Percentiles rank a stretch among this genome's conserved stretches.
Evolutionary conservation across 2,329 filamentous ascomycete species (phyloP).

Genomic region (Colletotrichum limetticola): DNA sequence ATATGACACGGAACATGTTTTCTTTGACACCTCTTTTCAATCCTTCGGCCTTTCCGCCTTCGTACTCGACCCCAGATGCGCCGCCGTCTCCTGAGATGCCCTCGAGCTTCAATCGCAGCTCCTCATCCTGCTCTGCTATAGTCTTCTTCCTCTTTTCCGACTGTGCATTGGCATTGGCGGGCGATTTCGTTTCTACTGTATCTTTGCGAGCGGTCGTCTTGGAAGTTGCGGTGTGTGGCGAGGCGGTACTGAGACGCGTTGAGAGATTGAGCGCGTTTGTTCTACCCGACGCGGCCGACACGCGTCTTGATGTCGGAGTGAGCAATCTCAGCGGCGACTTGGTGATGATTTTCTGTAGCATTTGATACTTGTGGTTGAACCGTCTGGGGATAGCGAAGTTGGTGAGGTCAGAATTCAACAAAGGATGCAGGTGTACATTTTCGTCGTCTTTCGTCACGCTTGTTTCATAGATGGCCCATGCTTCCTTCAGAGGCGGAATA

Average conservation of each 20-base stretch:
- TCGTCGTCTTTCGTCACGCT: too few relatives aligned
- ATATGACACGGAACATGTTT: constrained; percentile 83
- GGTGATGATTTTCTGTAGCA: not conserved
- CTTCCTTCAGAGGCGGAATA: too few relatives aligned
- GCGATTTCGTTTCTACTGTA: not conserved
- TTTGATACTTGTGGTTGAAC: not conserved
- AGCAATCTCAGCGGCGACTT: not conserved
- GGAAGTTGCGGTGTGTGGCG: not conserved
- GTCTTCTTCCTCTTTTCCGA: constrained; percentile 56
- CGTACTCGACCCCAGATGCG: constrained; percentile 77
- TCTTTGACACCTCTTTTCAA: constrained; percentile 80
- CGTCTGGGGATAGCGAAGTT: not conserved
- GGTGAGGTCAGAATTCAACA: not conserved
- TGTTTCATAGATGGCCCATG: too few relatives aligned
- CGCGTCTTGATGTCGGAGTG: not conserved
- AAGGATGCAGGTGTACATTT: too few relatives aligned
- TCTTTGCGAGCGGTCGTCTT: not conserved
- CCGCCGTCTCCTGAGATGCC: constrained; percentile 77
- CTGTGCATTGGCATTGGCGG: too few relatives aligned
- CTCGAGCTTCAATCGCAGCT: constrained; percentile 73
- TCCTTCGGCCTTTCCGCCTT: constrained; percentile 76
- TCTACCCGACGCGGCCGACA: not conserved
- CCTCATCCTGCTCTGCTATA: constrained; percentile 72
- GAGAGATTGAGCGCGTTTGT: not conserved
- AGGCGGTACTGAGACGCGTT: constrained; percentile 7